A percentile compares a stretch with the other conserved stretches of the same genome.
These are phyloP conservation scores for Nakazawaea peltata DNA, from an alignment of 805 yeast genomes.

Conservation along the genomic window DNA sequence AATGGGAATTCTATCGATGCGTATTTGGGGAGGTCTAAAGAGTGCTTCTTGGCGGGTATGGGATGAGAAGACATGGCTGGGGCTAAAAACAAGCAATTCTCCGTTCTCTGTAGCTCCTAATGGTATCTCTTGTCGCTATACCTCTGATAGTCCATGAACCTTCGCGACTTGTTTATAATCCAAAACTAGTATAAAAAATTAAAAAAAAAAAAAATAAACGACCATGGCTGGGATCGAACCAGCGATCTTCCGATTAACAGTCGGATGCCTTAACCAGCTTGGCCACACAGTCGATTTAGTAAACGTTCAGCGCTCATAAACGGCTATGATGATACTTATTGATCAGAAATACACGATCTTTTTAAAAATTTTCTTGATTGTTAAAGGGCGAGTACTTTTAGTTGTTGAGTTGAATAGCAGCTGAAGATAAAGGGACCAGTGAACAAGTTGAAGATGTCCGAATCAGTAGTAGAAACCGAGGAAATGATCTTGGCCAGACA, in stretches of 20 bases:
- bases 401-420: too few species aligned
- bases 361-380: too few species aligned
- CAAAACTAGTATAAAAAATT: too few species aligned
- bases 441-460: too few species aligned
- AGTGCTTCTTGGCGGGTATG: conserved; percentile 52
- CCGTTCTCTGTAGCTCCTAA: too few species aligned
- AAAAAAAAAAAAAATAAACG: conserved; percentile 7
- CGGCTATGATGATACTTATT: too few species aligned
- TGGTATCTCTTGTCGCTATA: background rate
- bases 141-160: too few species aligned
- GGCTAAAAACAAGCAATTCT: background rate
- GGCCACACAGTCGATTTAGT: conserved; percentile 14
- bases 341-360: too few species aligned
- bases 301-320: too few species aligned
- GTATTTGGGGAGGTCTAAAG: conserved; percentile 67
- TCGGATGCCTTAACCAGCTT: conserved; percentile 15
- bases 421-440: too few species aligned
- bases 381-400: too few species aligned
- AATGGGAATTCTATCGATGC: conserved; percentile 77
- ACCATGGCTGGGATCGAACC: conserved; percentile 15
- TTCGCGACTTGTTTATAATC: background rate
- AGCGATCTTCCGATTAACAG: conserved; percentile 15
- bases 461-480: too few species aligned
- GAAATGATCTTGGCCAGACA: conserved; percentile 55
- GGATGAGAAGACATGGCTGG: background rate